Base-by-base conservation (phyloP, 2,329 filamentous ascomycete genomes). In the Cryphonectria radicalis region DNA sequence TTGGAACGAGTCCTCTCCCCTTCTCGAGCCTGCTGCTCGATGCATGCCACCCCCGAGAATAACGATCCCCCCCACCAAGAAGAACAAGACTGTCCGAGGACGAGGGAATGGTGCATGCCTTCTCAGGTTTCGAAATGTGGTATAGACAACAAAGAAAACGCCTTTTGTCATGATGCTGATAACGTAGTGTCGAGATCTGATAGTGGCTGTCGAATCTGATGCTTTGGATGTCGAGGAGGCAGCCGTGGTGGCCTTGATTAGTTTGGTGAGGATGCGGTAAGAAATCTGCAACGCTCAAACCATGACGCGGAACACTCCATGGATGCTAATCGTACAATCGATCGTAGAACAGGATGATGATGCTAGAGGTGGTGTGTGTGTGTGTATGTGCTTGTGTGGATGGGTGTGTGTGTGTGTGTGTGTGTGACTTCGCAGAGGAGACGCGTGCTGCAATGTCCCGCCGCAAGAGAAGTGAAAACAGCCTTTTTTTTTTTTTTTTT, bases 241-340 rank as follows among this genome's bases (percentile, higher is more conserved):
- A 43, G 66, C 32, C 28, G 50, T 53, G 43, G 46, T 25, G 60
- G 46, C 46, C 57, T 35, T 46, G 46, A 55, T 43, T n/a, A 68
- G 55, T 60, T 35, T 59, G 59, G 60, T n/a, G 59, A 35, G 37
- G 64, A 53, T 59, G 64, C 43, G 59, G 59, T 19, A 70, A 67
- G 32, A 60, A 66, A 63, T 66, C 11, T 64, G 64, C 55, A 71
- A 73, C 40, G 55, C 68, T 63, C 71, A 62, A 42, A 63, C 71
- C 63, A 66, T 64, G 69, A 37, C 42, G 43, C 40, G 59, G 35
- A 67, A 71, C 65, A 57, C 66, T 63, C 37, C 66, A 37, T 53
- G 46, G 40, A 73, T 63, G 66, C 63, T 71, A 69, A 69, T 73
- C 71, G 71, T 71, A 73, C 63, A 71, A 69, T 67, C 69, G 71